A percentile compares a stretch with the other conserved stretches of the same genome.
Conservation (phyloP, 495 filamentous ascomycete genomes). For the Penicillium lividum region DNA sequence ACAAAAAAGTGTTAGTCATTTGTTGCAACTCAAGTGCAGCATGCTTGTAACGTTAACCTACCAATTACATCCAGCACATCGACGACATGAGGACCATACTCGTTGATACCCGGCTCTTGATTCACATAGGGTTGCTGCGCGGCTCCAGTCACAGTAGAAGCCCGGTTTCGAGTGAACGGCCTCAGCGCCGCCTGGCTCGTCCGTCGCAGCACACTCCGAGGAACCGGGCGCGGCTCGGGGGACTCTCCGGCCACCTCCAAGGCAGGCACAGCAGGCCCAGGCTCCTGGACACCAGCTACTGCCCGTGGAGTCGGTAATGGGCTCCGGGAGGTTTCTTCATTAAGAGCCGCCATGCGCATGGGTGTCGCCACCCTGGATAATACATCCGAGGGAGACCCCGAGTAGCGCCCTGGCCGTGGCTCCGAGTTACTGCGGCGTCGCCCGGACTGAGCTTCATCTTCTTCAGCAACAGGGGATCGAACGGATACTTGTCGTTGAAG, state of each 20-base stretch:
- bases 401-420: slow-evolving; percentile 44
- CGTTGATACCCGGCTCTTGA: slow-evolving; percentile 21
- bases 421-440: slow-evolving; percentile 51
- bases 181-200: slow-evolving; percentile 37
- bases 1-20: not conserved
- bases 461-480: slow-evolving; percentile 24
- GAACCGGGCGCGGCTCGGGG: slow-evolving; percentile 17
- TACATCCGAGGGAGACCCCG: slow-evolving; percentile 31
- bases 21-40: not conserved
- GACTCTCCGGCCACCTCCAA: slow-evolving; percentile 13
- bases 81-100: slow-evolving; percentile 61
- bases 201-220: slow-evolving; percentile 32
- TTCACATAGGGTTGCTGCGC: slow-evolving; percentile 10
- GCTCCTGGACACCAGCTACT: not conserved
- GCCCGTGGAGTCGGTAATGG: slow-evolving; percentile 12
- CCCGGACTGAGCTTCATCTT: slow-evolving; percentile 35
- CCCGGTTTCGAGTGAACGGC: slow-evolving; percentile 39
- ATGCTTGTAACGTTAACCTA: slow-evolving; percentile 33
- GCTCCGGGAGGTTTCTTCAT: slow-evolving; percentile 38
- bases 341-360: slow-evolving; percentile 38
- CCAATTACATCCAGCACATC: slow-evolving; percentile 73
- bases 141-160: slow-evolving; percentile 34
- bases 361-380: slow-evolving; percentile 37
- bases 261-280: slow-evolving; percentile 1
- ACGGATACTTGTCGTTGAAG: slow-evolving; percentile 17